Evolutionary conservation across 768 basidiomycete species (phyloP), one percentile per base, ranked within the genome.

Genomic region (Ramaria sp.): DNA sequence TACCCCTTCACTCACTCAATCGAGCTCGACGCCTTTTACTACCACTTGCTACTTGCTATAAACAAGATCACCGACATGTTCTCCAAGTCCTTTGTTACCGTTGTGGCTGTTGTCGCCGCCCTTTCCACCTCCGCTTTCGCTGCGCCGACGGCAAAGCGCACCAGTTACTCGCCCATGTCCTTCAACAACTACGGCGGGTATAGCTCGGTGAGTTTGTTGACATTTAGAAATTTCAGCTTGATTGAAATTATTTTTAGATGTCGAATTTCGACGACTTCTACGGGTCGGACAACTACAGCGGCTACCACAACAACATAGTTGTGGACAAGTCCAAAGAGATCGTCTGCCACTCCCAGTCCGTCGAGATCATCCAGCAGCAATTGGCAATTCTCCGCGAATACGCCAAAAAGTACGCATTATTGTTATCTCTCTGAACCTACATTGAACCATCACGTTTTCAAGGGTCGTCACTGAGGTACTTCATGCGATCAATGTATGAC

Each of bases 111-210:
- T 34, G 37, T 52, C 19, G 31, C 46, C 15, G 31, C 46, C 15
- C 37, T 57, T 38, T 49, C 55, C 24, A n/a, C 54, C n/a, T 20
- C 54, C 13, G 45, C 33, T 15, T 17, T 50, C 7, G 46, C 46
- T 37, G 30, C 48, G 17, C 55, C 45, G 24, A 31, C 33, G n/a
- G 31, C 22, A 4, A 57, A 57, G 55, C 55, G 55, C 24, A 24
- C 53, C 9, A 31, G 27, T n/a, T 57, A 46, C 54, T 66, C 60
- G 63, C 59, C 66, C 41, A 34, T 43, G 41, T 70, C 70, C 27
- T 71, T 73, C 64, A 66, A 72, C 64, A 59, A 68, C 65, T 78
- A 72, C 67, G 66, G 69, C 3, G 75, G 75, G 20, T 63, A 69
- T 62, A 60, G 64, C 57, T 73, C 70, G 19, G 55, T 57, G 42